Base-by-base conservation (phyloP, 495 filamentous ascomycete species). In the Umbilicaria muhlenbergii region DNA sequence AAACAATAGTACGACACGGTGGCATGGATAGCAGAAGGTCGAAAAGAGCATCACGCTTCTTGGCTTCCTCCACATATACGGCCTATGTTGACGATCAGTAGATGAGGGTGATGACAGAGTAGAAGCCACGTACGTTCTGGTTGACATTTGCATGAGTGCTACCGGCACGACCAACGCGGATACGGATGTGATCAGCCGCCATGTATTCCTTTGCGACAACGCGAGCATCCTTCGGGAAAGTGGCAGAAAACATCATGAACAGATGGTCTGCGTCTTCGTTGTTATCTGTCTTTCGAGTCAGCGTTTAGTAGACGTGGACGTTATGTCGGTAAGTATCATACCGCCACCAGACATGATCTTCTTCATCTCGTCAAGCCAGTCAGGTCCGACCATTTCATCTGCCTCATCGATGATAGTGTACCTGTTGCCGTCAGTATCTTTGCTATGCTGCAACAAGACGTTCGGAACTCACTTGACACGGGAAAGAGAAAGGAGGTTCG, bases 181-280 rank as follows among this genome's bases (percentile, higher is more conserved):
- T 69, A 33, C 81, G 82, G 40, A 91, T 69, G 51, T 86, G 75
- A 39, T 80, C 74, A 41, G 71, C 63, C 2, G 75, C 64, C 42
- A 98, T 71, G 55, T 85, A 82, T 10, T 80, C 64, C 35, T 71
- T 73, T 6, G 88, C 91, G 24, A 95, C 61, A 32, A 79, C 64
- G 34, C 86, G 87, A 51, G 80, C 77, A 0, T 63, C 58, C 63
- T 80, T 83, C 16, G 83, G 78, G 56, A 96, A 96, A 0, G 91
- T 95, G 11, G 91, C 91, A 2, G 86, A 94, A 50, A 95, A 95
- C 73, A 98, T 86, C 71, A 94, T 66, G 63, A 83, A 94, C 15
- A 77, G 63, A 69, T 86, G 69, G 42, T 87, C 81, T 5, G 77
- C 81, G 51, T 94, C 84, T 40, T 83, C 77, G 38, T 93, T 91